Percentiles rank a stretch among this genome's conserved stretches.
These are phyloP conservation scores for Fragilaria crotonensis DNA, from an alignment of 108 stramenopile species.

Conservation along the genomic window DNA sequence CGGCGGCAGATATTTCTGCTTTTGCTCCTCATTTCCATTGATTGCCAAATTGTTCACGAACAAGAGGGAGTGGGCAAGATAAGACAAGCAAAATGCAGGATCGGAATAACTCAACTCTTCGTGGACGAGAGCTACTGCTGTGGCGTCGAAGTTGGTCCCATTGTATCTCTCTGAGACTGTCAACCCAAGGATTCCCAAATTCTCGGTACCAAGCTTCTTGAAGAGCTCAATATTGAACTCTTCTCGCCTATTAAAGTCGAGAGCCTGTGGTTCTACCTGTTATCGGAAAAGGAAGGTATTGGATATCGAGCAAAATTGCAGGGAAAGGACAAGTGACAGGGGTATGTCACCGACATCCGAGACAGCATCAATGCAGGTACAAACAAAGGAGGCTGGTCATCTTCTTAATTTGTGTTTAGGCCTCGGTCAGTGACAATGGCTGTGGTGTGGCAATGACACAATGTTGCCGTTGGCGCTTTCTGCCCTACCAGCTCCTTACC, in stretches of 20 bases:
- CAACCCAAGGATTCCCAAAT: conserved; percentile 90
- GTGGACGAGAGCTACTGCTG: conserved; percentile 79
- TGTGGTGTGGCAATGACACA: not conserved
- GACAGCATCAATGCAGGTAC: not conserved
- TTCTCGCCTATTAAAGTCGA: conserved; percentile 80
- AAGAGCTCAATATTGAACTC: conserved; percentile 86
- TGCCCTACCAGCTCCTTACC: conserved; percentile 13
- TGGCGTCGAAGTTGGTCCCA: conserved; percentile 83
- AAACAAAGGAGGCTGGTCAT: not conserved
- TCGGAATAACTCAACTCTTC: conserved; percentile 91
- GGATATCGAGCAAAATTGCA: too few relatives aligned
- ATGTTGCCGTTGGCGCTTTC: not conserved
- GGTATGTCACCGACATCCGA: too few relatives aligned
- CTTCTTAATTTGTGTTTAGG: not conserved
- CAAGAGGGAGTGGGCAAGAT: conserved; percentile 86
- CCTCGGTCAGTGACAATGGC: not conserved
- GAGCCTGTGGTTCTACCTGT: conserved; percentile 96
- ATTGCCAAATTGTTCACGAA: conserved; percentile 84
- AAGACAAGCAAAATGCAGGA: conserved; percentile 95
- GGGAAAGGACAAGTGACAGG: too few relatives aligned
- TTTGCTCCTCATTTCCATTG: conserved; percentile 83
- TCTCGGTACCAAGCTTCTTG: conserved; percentile 60
- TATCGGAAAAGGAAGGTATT: conserved; percentile 12
- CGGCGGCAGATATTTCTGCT: conserved; percentile 59
- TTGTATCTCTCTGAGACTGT: conserved; percentile 90